Percentiles rank a stretch among this genome's conserved stretches.
Conservation (phyloP, 495 filamentous ascomycete genomes). For the Lindgomyces ingoldianus region DNA sequence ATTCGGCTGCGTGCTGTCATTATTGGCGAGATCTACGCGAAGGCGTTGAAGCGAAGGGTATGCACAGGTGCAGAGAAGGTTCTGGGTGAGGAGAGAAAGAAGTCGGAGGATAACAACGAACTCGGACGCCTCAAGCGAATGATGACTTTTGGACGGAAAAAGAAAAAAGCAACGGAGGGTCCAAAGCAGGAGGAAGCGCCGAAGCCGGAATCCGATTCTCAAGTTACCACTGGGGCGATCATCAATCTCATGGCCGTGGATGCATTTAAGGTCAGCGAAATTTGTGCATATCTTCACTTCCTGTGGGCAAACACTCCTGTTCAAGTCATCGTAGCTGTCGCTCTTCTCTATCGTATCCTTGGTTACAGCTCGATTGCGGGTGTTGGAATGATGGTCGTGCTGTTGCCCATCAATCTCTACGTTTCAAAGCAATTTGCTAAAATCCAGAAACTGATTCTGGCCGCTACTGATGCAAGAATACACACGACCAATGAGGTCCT, state of each 20-base stretch:
- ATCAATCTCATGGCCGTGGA: constrained; percentile 99
- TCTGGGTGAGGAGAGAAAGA: constrained; percentile 57
- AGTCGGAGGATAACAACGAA: constrained; percentile 39
- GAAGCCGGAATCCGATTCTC: constrained; percentile 57
- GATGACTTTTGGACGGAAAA: constrained; percentile 60
- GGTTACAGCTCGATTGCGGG: constrained; percentile 93
- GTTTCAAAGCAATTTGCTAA: constrained; percentile 81
- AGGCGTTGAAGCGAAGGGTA: constrained; percentile 89
- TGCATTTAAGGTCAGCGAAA: constrained; percentile 96
- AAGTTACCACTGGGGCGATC: constrained; percentile 91
- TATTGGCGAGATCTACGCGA: constrained; percentile 96
- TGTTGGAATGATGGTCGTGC: constrained; percentile 84
- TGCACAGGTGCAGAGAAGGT: constrained; percentile 71
- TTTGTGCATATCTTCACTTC: constrained; percentile 89
- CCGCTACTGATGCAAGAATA: constrained; percentile 93
- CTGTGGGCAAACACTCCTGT: constrained; percentile 83
- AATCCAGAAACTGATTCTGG: constrained; percentile 86
- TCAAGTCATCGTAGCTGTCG: constrained; percentile 72
- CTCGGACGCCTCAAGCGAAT: constrained; percentile 52
- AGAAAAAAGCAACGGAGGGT: constrained; percentile 56
- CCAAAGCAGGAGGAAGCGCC: constrained; percentile 43
- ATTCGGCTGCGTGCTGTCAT: constrained; percentile 91
- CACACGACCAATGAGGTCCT: constrained; percentile 96
- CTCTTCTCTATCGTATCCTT: constrained; percentile 82
- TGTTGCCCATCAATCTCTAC: constrained; percentile 84